Conservation (phyloP, 805 yeast genomes). For the Saturnispora zaruensis region DNA sequence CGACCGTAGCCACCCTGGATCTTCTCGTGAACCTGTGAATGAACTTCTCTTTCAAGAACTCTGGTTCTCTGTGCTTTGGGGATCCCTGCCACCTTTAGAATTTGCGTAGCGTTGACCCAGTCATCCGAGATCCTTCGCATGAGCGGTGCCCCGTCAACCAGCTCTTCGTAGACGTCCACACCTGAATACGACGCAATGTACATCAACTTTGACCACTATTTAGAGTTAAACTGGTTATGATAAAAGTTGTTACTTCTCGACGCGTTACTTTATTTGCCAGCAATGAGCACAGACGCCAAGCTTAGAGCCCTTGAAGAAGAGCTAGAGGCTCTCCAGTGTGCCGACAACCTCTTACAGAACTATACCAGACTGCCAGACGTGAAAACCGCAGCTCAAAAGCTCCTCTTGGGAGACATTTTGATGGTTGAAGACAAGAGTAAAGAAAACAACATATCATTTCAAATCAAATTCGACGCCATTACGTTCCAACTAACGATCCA, state of each 20-base stretch:
- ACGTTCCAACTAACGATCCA: neutral
- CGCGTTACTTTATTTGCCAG: slow-evolving; percentile 2
- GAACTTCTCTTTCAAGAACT: slow-evolving; percentile 67
- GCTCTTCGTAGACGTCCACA: slow-evolving; percentile 51
- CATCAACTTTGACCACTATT: slow-evolving; percentile 12
- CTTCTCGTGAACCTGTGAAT: slow-evolving; percentile 56
- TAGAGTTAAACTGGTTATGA: neutral
- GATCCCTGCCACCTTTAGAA: slow-evolving; percentile 66
- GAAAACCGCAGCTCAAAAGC: neutral
- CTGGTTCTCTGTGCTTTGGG: slow-evolving; percentile 75
- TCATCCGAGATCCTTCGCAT: slow-evolving; percentile 89
- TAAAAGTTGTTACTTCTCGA: neutral
- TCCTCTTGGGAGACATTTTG: neutral
- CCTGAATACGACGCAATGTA: slow-evolving; percentile 42
- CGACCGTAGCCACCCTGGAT: slow-evolving; percentile 82
- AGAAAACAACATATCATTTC: neutral
- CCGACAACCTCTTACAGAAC: neutral
- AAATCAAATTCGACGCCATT: neutral
- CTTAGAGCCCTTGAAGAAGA: neutral
- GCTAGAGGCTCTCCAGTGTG: neutral
- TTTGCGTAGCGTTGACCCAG: slow-evolving; percentile 89
- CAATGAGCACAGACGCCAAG: neutral
- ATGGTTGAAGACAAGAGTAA: neutral
- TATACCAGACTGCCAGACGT: neutral
- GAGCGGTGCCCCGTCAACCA: slow-evolving; percentile 60